Evolutionary conservation across 306 rosid species (phyloP).

Genomic region (Cercis canadensis): DNA sequence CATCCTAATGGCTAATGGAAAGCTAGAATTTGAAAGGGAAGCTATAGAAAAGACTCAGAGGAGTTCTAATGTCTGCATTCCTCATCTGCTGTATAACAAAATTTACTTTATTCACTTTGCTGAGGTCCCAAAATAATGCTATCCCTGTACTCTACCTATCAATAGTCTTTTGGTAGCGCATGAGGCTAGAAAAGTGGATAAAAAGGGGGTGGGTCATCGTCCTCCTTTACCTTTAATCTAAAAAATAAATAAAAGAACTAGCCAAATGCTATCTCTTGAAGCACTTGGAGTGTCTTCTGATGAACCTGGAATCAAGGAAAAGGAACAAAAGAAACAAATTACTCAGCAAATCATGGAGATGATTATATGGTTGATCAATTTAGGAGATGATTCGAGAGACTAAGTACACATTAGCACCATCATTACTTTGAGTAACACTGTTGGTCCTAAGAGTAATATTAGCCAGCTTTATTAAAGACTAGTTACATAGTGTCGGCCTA

Average conservation of each 20-base stretch:
- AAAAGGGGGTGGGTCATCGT: neutral
- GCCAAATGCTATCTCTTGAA: constrained; percentile 83
- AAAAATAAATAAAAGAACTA: constrained; percentile 12
- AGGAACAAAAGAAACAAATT: constrained; percentile 31
- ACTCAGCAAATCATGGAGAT: constrained; percentile 6
- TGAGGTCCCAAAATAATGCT: constrained; percentile 22
- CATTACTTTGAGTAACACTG: no score
- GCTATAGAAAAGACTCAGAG: neutral
- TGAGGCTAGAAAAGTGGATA: constrained; percentile 21
- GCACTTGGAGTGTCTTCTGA: constrained; percentile 84
- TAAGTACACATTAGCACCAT: constrained; percentile 5
- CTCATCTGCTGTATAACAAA: neutral
- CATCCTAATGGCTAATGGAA: neutral
- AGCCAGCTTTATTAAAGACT: no score
- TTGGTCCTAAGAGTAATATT: no score
- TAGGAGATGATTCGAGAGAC: constrained; percentile 10
- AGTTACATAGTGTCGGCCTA: no score
- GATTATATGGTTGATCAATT: constrained; percentile 12
- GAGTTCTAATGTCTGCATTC: neutral
- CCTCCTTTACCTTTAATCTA: no score
- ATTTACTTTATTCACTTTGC: constrained; percentile 29
- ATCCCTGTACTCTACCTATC: constrained; percentile 35
- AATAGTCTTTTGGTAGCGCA: constrained; percentile 19
- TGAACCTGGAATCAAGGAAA: constrained; percentile 71
- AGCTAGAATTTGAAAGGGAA: neutral